Percentiles rank a stretch among this genome's conserved stretches.
Conservation (phyloP, 768 basidiomycete species). For the Termitomyces sp. region DNA sequence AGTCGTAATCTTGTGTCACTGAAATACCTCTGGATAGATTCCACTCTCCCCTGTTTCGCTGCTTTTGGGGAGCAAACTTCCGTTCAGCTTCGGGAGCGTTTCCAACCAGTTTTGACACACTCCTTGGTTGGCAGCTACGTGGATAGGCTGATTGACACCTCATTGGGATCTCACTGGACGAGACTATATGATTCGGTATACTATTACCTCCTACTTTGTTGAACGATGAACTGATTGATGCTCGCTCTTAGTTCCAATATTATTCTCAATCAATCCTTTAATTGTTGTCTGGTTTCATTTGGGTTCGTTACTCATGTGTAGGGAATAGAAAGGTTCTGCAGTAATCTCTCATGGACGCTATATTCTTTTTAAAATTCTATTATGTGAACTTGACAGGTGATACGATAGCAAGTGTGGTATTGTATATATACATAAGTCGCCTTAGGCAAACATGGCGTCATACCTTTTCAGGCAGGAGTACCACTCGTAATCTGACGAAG, state of each 20-base stretch:
- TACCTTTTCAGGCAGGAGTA: conserved; percentile 86
- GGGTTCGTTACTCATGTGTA: not conserved
- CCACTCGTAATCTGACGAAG: conserved; percentile 64
- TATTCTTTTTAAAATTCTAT: not conserved
- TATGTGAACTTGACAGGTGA: not conserved
- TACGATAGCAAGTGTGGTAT: not conserved
- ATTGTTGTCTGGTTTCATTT: not conserved
- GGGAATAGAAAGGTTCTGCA: not conserved
- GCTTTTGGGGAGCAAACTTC: conserved; percentile 91
- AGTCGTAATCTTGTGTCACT: not conserved
- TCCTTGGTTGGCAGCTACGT: conserved; percentile 80
- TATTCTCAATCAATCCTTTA: conserved; percentile 85
- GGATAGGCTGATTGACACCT: conserved; percentile 86
- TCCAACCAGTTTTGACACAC: conserved; percentile 88
- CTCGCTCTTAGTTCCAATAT: conserved; percentile 71
- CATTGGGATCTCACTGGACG: conserved; percentile 92
- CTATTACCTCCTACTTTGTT: not conserved
- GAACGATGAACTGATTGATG: not conserved
- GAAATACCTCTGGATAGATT: conserved; percentile 45
- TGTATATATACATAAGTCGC: conserved; percentile 6
- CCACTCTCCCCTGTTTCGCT: conserved; percentile 84
- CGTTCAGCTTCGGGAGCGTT: conserved; percentile 82
- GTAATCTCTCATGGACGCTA: conserved; percentile 1
- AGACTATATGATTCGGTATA: conserved; percentile 91
- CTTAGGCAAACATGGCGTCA: conserved; percentile 47